Evolutionary conservation across 2,329 filamentous ascomycete genomes (phyloP).

Genomic region (Cladosporium sp.): DNA sequence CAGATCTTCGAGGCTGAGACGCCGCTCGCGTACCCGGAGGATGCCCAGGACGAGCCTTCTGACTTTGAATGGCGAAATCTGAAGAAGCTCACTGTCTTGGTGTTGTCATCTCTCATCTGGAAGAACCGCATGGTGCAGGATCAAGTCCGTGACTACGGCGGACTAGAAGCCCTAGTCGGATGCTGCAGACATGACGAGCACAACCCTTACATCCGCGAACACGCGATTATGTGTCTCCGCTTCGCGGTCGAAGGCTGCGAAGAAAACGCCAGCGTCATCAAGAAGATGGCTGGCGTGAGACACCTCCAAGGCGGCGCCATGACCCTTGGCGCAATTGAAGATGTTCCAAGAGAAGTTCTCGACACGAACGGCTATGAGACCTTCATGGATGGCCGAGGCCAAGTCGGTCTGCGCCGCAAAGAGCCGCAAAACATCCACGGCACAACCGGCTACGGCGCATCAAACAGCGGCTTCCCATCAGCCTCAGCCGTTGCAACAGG

Average conservation of each 20-base stretch:
- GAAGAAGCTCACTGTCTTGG: conserved; percentile 89
- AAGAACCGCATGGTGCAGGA: conserved; percentile 82
- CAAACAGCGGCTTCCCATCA: conserved; percentile 12
- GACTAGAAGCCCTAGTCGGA: conserved; percentile 83
- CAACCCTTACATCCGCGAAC: conserved; percentile 92
- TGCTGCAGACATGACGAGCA: conserved; percentile 90
- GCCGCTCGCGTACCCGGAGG: conserved; percentile 43
- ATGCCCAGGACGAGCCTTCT: conserved; percentile 62
- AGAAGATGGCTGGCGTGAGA: conserved; percentile 53
- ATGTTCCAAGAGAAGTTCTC: conserved; percentile 50
- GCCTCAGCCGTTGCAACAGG: conserved; percentile 19
- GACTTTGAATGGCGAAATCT: conserved; percentile 78
- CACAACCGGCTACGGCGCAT: background rate
- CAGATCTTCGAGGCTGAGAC: conserved; percentile 46
- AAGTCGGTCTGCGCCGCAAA: conserved; percentile 50
- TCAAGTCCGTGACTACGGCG: conserved; percentile 81
- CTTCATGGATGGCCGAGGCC: conserved; percentile 52
- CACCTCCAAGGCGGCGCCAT: conserved; percentile 19
- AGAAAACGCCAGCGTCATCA: conserved; percentile 71
- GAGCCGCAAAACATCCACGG: conserved; percentile 27
- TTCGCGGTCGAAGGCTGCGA: conserved; percentile 69
- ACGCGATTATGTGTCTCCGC: conserved; percentile 85
- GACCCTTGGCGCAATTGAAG: conserved; percentile 22
- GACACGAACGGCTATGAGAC: conserved; percentile 54
- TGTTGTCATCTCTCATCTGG: conserved; percentile 85